These are phyloP conservation scores for Lachancea meyersii DNA, from an alignment of 805 yeast species.

Conservation along the genomic window DNA sequence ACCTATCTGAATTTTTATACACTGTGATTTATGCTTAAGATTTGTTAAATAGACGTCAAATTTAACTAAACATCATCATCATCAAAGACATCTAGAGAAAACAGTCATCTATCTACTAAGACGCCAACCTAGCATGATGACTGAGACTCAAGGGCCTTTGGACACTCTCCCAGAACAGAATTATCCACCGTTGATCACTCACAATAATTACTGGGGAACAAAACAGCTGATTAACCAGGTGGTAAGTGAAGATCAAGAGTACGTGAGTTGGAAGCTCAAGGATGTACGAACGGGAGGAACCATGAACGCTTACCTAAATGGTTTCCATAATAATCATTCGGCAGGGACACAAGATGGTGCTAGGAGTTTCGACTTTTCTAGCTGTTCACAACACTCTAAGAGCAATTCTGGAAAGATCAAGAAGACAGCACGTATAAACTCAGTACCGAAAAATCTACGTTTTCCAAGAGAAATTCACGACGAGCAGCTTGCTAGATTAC, in stretches of 20 bases:
- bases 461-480: slow-evolving; percentile 28
- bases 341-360: not conserved
- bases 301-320: slow-evolving; percentile 20
- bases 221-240: slow-evolving; percentile 32
- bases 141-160: slow-evolving; percentile 30
- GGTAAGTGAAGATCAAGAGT: slow-evolving; percentile 32
- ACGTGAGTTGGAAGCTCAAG: slow-evolving; percentile 29
- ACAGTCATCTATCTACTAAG: no score
- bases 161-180: slow-evolving; percentile 27
- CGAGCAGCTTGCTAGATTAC: slow-evolving; percentile 10
- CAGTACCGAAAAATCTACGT: slow-evolving; percentile 21
- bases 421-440: slow-evolving; percentile 15
- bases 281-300: slow-evolving; percentile 31
- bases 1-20: no score
- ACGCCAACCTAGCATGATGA: no score
- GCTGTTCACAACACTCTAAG: not conserved
- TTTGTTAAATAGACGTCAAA: no score
- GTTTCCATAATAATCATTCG: not conserved
- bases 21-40: no score
- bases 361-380: not conserved
- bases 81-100: no score
- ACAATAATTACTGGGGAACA: slow-evolving; percentile 25
- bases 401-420: slow-evolving; percentile 1
- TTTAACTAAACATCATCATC: no score
- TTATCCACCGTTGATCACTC: slow-evolving; percentile 26